Base-by-base conservation (phyloP, 805 yeast species). In the Lipomyces yamadae region DNA sequence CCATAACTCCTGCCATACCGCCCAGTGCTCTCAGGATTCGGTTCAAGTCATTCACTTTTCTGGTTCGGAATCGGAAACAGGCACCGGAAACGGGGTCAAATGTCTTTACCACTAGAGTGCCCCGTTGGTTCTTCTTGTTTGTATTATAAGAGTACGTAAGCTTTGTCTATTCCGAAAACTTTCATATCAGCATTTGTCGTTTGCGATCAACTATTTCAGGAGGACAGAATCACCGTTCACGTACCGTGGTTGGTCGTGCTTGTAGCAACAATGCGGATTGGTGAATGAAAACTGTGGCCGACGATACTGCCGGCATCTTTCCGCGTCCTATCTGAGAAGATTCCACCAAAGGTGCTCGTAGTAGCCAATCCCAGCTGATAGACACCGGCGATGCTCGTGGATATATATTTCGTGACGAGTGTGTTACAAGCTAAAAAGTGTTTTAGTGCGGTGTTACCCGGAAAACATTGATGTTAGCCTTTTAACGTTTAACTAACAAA, bases 11-110 rank as follows among this genome's bases (percentile, higher is more conserved):
- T 2, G 70, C 64, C 18, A 68, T 52, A 7, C 60, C 62, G 18
- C 96, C 96, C 58, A 92, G 74, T 5, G 90, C 89, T 59, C 90
- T 84, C 75, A 90, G 78, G 30, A 92, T 74, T 71, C 93, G 83
- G 32, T 91, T 86, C 56, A 92, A 83, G 76, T 92, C 96, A 75
- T 91, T 91, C 58, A 83, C 78, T 70, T 88, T 88, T 69, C 80
- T 79, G 0, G 94, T 86, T 66, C 80, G 81, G 74, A 82, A 85
- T 67, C 81, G 83, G 76, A 87, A 83, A 67, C 87, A 82, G 53
- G 86, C 81, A 6, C 93, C 93, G 18, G 86, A 80, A 18, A 79
- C 82, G 2, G 92, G 84, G 74, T 91, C 92, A 72, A 78, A 87
- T 0, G 89, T 82, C 74, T 89, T 90, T 76, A 89, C 85, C 35